These are phyloP conservation scores for Backusella westeae DNA, from an alignment of 192 early-diverging fungal species.

Conservation along the genomic window DNA sequence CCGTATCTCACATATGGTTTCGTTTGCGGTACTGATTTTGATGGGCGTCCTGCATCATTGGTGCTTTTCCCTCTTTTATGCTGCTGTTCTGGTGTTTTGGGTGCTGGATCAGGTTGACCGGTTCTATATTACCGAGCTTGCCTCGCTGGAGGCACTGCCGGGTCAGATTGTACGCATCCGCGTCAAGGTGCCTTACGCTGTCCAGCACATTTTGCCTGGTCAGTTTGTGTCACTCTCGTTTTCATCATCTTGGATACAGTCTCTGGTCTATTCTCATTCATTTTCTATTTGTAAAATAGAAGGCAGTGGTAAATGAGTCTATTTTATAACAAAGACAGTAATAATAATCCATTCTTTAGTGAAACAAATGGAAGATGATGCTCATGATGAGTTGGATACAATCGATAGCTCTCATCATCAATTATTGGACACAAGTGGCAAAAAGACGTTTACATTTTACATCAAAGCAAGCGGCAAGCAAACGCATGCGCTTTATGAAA, in stretches of 20 bases:
- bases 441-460: slow-evolving; percentile 13
- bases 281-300: slow-evolving; percentile 28
- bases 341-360: not conserved
- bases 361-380: not conserved
- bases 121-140: not conserved
- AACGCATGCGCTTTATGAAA: slow-evolving; percentile 1
- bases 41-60: slow-evolving; percentile 13
- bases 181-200: not conserved
- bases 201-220: not conserved
- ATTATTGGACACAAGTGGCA: not conserved
- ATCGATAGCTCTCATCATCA: not conserved
- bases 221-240: slow-evolving; percentile 17
- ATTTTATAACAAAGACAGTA: no score
- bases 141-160: not conserved
- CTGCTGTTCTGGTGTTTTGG: slow-evolving; percentile 8
- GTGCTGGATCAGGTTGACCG: slow-evolving; percentile 12
- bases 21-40: not conserved
- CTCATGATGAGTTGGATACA: not conserved
- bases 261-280: slow-evolving; percentile 10
- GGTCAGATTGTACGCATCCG: slow-evolving; percentile 3
- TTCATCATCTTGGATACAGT: not conserved
- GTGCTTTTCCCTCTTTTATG: slow-evolving; percentile 15
- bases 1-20: slow-evolving; percentile 13
- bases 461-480: slow-evolving; percentile 16
- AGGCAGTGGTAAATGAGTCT: not conserved